Evolutionary conservation across 2,329 filamentous ascomycete species (phyloP), one percentile per base, ranked within the genome.

Genomic region (Elsinoe batatas): DNA sequence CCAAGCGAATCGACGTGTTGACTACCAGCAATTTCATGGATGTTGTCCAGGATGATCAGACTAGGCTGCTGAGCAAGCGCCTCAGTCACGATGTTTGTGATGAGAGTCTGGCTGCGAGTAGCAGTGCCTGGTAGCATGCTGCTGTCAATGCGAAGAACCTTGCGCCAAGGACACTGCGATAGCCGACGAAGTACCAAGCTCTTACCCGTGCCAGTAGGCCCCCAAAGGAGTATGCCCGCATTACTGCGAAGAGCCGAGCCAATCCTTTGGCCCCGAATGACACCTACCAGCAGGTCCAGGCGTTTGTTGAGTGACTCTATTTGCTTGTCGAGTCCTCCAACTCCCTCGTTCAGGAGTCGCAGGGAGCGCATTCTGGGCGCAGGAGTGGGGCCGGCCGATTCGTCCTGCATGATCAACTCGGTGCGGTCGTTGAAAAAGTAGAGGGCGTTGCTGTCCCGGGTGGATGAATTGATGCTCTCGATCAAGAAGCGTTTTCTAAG

Each of bases 151-250:
- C 74, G 78, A 61, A 86, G 78, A 1, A 90, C 81, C 38, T 79
- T 80, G 18, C 80, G 81, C 87, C 89, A 95, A 0, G 82, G 80
- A 5, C 75, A 77, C 32, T 68, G 60, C 7, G 83, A 79, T 17
- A 96, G 75, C 32, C 80, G 79, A 13, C 84, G 69, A 1, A 96
- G 73, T 0, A 96, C 74, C 60, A 86, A 77, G 0, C 82, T 85
- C 72, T 96, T 96, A 20, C 91, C 91, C 0, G 88, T 94, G 10
- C 91, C 91, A 59, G 82, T 81, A 15, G 87, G 84, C 12, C 91
- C 91, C 66, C 94, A 84, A 3, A 96, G 75, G 20, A 93, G 76
- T 35, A 93, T 78, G 0, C 82, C 82, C 79, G 76, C 1, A 61
- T 70, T 63, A 65, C 67, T 63, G 63, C 67, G 61, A 68, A 72